Evolutionary conservation across 148 eudicot species (phyloP), one percentile per base, ranked within the genome.

Genomic region (Persicaria tinctoria): DNA sequence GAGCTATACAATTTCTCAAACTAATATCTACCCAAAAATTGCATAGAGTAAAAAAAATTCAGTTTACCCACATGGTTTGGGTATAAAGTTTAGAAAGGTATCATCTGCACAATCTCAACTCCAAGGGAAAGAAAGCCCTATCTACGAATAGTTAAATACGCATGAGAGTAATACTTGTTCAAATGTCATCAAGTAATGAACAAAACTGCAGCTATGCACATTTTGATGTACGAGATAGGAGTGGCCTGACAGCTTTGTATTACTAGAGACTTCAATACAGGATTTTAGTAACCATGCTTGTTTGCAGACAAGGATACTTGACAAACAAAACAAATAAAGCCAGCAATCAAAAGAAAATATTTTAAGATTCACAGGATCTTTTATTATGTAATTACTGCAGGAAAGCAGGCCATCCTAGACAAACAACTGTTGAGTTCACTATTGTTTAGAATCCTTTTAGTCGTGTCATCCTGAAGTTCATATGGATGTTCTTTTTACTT

Each of bases 161-260:
- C 47, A 12, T 66, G 0, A 66, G 38, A 41, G 7, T 12, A 12
- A 13, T 13, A 57, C 7, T 57, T 12, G 27, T 63, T 45, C 1
- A 27, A 63, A 63, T 57, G 45, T 63, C 68, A 17, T 57, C 63
- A 17, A 57, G 59, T 54, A 57, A 57, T 18, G 63, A 57, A 2
- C 27, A 57, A 57, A 57, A 57, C 10, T 57, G 63, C 63, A 57
- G 27, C 63, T 11, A 32, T 63, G 68, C 68, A 63, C 12, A 63
- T 7, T 63, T 27, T 63, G 6, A 27, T 63, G 68, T n/a, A 63
- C 45, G 32, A 32, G 46, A 63, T 66, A 41, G 70, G 17, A 66
- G 70, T 13, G 18, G 47, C 70, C 70, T 14, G 70, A 66, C 14
- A 63, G 66, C 41, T 18, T 63, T 63, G 11, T 27, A 63, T 23